phyloP scores from a whole-genome alignment of 73 alveolate genomes.

The Tetrahymena borealis region DNA sequence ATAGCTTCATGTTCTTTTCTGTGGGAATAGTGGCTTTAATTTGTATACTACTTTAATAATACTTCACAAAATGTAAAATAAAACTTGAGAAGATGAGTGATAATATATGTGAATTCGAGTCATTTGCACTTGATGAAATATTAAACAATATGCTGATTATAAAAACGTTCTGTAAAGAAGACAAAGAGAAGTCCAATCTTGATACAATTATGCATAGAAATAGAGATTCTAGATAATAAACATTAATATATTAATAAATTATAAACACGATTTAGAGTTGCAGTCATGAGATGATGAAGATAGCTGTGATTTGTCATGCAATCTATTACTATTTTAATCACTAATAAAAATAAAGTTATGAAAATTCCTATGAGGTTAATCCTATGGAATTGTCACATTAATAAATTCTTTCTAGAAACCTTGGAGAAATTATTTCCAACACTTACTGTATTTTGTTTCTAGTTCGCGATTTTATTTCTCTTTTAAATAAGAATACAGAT shows the following conservation, averaged over 20 bases:
- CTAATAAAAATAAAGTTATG: too few relatives aligned
- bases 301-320: background rate
- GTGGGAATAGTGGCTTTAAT: background rate
- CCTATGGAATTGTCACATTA: too few relatives aligned
- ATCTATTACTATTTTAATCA: background rate
- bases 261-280: background rate
- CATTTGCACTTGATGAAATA: background rate
- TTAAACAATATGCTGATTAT: background rate
- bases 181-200: background rate
- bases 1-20: background rate
- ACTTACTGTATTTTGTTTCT: background rate
- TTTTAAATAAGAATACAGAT: background rate
- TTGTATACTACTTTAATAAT: background rate
- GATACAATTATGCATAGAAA: background rate
- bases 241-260: background rate
- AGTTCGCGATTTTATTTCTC: background rate
- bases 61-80: background rate
- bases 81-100: background rate
- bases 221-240: background rate
- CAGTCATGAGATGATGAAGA: background rate
- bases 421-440: background rate
- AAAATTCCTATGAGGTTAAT: too few relatives aligned
- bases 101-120: background rate
- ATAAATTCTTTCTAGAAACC: background rate
- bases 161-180: background rate